These are phyloP conservation scores for Pisolithus orientalis DNA, from an alignment of 768 basidiomycete species.

Conservation along the genomic window DNA sequence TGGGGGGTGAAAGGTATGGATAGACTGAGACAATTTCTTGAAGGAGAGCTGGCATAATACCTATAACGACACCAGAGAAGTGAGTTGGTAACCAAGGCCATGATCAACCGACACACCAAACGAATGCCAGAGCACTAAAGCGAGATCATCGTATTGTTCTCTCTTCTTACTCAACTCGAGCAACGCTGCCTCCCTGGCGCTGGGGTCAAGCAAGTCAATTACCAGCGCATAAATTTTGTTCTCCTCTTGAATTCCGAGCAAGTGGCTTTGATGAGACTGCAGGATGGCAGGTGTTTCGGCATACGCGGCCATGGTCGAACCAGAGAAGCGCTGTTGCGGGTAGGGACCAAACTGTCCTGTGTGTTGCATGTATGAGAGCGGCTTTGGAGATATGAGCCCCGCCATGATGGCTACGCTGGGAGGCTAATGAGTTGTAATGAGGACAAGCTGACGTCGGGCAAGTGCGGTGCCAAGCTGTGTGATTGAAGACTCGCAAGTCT, in stretches of 20 bases:
- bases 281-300: constrained; percentile 59
- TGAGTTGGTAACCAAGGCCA: not conserved
- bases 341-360: constrained; percentile 55
- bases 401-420: constrained; percentile 36
- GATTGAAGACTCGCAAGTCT: not conserved
- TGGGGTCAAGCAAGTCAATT: constrained; percentile 77
- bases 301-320: constrained; percentile 35
- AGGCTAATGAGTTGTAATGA: not conserved
- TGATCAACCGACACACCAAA: constrained; percentile 54
- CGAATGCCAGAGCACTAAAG: constrained; percentile 95
- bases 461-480: constrained; percentile 5
- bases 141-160: constrained; percentile 98
- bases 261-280: constrained; percentile 49
- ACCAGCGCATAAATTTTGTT: constrained; percentile 88
- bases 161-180: constrained; percentile 97
- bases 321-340: constrained; percentile 32
- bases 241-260: constrained; percentile 55
- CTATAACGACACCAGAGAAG: constrained; percentile 33
- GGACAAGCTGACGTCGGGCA: not conserved
- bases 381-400: constrained; percentile 57
- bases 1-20: constrained; percentile 89
- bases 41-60: constrained; percentile 94
- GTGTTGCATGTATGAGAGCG: constrained; percentile 60
- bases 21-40: constrained; percentile 99
- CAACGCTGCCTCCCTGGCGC: constrained; percentile 81